Evolutionary conservation across 202 grass and related monocot species (phyloP).

Genomic region (Carex arenaria): DNA sequence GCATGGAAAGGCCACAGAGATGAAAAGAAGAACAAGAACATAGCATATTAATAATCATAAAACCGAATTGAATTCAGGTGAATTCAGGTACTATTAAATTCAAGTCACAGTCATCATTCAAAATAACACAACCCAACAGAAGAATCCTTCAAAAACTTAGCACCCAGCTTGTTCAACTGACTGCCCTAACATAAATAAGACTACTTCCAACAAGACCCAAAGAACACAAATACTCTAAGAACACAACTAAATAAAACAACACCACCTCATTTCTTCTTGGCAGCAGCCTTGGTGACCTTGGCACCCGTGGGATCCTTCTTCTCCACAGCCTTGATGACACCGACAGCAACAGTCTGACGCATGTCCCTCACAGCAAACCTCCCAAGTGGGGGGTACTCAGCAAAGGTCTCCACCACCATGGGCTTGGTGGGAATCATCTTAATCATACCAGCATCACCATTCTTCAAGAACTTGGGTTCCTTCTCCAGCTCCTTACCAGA

Average conservation of each 20-base stretch:
- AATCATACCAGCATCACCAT: slow-evolving; percentile 67
- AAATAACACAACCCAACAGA: slow-evolving; percentile 19
- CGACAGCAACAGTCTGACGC: no score
- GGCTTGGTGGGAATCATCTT: slow-evolving; percentile 94
- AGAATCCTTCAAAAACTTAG: slow-evolving; percentile 1
- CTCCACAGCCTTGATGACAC: no score
- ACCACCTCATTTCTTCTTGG: slow-evolving; percentile 71
- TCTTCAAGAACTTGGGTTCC: no score
- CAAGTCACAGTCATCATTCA: slow-evolving; percentile 18
- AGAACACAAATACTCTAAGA: not conserved
- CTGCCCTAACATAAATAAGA: slow-evolving; percentile 24
- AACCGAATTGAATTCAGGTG: slow-evolving; percentile 8
- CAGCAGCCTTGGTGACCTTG: slow-evolving; percentile 83
- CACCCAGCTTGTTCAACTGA: slow-evolving; percentile 27
- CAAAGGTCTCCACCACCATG: slow-evolving; percentile 87
- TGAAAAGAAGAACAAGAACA: not conserved
- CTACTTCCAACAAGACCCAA: slow-evolving; percentile 12
- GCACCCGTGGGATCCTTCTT: no score
- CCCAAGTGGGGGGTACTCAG: no score
- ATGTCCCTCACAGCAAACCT: no score
- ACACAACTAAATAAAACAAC: not conserved
- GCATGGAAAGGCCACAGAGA: no score
- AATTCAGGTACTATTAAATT: slow-evolving; percentile 3
- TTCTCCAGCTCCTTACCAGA: no score
- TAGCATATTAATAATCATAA: not conserved